Percentiles rank a stretch among this genome's conserved stretches.
Evolutionary conservation across 78 protist species (phyloP).

Genomic region (Creolimax fragrantissima): DNA sequence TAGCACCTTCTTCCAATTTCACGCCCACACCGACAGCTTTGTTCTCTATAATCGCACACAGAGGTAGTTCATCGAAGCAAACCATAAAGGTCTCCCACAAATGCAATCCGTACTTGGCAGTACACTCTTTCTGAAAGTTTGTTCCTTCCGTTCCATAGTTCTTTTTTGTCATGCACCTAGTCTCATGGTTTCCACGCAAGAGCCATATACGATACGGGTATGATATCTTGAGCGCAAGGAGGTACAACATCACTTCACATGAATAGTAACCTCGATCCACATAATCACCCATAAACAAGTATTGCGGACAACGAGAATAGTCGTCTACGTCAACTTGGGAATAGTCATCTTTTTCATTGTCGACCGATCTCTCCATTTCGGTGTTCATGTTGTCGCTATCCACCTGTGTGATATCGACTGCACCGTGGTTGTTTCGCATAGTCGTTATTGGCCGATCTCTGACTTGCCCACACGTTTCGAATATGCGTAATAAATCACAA

Average conservation of each 20-base stretch:
- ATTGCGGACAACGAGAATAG: conserved; percentile 42
- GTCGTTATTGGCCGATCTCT: not conserved
- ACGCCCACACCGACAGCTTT: not conserved
- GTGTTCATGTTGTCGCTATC: not conserved
- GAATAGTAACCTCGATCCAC: conserved; percentile 96
- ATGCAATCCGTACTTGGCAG: not conserved
- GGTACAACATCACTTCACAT: conserved; percentile 86
- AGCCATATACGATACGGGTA: conserved; percentile 97
- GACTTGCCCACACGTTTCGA: conserved; percentile 49
- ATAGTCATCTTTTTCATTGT: not conserved
- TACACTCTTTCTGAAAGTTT: not conserved
- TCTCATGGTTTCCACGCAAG: conserved; percentile 99
- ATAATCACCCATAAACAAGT: conserved; percentile 98
- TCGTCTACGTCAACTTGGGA: no score
- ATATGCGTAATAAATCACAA: conserved; percentile 89
- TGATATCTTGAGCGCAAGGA: conserved; percentile 96
- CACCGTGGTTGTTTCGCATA: not conserved
- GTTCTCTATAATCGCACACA: not conserved
- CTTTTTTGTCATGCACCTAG: conserved; percentile 76
- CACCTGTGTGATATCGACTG: not conserved
- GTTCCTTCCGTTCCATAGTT: not conserved
- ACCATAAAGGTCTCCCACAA: not conserved
- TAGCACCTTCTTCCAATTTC: not conserved
- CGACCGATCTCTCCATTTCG: not conserved
- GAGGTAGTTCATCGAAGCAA: not conserved